Base-by-base conservation (phyloP, 2,329 filamentous ascomycete genomes). In the Ceratocystis cubensis region DNA sequence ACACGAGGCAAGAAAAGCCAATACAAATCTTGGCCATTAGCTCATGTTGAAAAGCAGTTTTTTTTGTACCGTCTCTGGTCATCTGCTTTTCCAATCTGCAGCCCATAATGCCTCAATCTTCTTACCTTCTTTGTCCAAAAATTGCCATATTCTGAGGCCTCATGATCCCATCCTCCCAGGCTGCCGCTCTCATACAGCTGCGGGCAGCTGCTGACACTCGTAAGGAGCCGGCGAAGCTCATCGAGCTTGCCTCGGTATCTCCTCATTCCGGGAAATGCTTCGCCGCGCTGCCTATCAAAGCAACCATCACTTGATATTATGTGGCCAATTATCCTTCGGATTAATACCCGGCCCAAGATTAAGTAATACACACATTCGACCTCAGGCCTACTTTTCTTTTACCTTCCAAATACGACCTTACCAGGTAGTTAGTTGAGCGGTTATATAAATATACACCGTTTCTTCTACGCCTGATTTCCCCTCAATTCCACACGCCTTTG, bases 181-280 rank as follows among this genome's bases (percentile, higher is more conserved):
- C 20, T 10, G 8, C 6, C 22, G 3, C 20, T 53, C 15, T 1
- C 7, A 53, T 28, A 0, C 53, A 59, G 53, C 53, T 59, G 53
- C 1, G 0, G 3, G 0, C 53, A 59, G 25, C 25, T 17, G 53
- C 4, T 17, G 7, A 0, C 53, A 17, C 8, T 13, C 10, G 37
- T 8, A 41, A 13, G 2, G 37, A 41, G 53, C 15, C 15, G 53
- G 13, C 28, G 15, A 13, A 33, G 13, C 53, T 59, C 53, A n/a
- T 17, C n/a, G 1, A 59, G 53, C 53, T 57, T 59, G 28, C 53
- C 53, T 59, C 53, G 53, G 53, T 25, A 59, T 59, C 53, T 59
- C 33, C 15, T 59, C 53, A 17, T 59, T 30, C 53, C 53, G 25
- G 53, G 25, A 15, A 37, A 33, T 13, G 53, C 33, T 59, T 33